Evolutionary conservation across 345 rosid species (phyloP).

Genomic region (Rhodamnia argentea): DNA sequence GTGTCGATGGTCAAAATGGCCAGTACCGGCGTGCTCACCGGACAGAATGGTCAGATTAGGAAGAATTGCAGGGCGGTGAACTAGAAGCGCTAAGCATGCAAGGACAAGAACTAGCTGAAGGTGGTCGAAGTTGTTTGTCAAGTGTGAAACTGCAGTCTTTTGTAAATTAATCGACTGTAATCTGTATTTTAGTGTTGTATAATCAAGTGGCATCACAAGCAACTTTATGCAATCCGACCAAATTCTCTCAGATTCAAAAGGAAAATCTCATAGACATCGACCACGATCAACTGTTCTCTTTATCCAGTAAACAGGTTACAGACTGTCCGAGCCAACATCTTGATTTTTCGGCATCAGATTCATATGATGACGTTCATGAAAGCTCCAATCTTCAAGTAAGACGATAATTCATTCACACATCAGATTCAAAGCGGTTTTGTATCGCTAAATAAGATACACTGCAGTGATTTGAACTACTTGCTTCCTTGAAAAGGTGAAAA

Average conservation of each 20-base stretch:
- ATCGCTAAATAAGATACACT: background rate
- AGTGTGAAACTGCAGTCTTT: background rate
- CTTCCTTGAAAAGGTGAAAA: background rate
- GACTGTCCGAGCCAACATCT: background rate
- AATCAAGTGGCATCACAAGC: background rate
- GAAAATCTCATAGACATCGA: background rate
- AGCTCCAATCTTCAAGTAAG: background rate
- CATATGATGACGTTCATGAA: background rate
- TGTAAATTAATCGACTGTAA: background rate
- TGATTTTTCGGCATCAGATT: background rate
- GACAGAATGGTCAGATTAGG: slow-evolving; percentile 54
- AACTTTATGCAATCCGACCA: background rate
- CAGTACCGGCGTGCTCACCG: slow-evolving; percentile 38
- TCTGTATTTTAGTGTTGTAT: background rate
- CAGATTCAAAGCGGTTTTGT: background rate
- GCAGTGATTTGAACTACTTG: background rate
- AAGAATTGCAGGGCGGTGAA: slow-evolving; percentile 46
- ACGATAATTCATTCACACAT: background rate
- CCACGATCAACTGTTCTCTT: background rate
- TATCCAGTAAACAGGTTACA: background rate
- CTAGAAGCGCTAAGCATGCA: slow-evolving; percentile 4
- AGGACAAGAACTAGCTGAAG: background rate
- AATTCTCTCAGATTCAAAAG: background rate
- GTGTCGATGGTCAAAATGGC: slow-evolving; percentile 60
- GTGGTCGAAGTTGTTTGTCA: background rate